Evolutionary conservation across 1,139 yeast species (phyloP), one percentile per base, ranked within the genome.

Genomic region (Yamadazyma membranifaciens): DNA sequence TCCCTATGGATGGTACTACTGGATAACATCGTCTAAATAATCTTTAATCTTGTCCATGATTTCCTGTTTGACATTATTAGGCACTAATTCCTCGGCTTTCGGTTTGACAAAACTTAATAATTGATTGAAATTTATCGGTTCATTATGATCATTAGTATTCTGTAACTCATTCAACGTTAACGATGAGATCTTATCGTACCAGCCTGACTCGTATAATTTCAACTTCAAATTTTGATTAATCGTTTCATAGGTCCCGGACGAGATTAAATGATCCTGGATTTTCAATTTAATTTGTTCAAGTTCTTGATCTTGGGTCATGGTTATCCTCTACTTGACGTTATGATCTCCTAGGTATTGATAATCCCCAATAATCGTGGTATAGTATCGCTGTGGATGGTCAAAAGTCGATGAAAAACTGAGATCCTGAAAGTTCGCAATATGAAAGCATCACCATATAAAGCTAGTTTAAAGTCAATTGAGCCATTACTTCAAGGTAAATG

Each of bases 181-280:
- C 39, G 72, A 77, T 40, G 79, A 72, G 26, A 89, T 81, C 45
- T 83, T 76, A 51, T 87, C 95, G 50, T 80, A 81, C 97, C 97
- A 91, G 6, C 97, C 97, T 2, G 83, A 73, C 55, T 86, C 86
- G 44, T 80, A 73, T 22, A 91, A 73, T 54, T 78, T 79, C 41
- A 82, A 72, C 51, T 81, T 80, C 44, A 89, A 65, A 40, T 73
- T 71, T 42, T 76, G 75, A 42, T 81, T 80, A 44, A 84, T 81
- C 49, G 69, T 65, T 47, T 86, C 92, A 60, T 87, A 88, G 62
- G 84, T 86, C 0, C 96, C 96, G 22, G 89, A 78, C 33, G 83
- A 75, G 4, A 87, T 80, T 35, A 88, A 72, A 52, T 81, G 82
- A 44, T 80, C 79, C 54, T 84, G 88, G 37, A 86, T 82, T 55